Percentiles rank a stretch among this genome's conserved stretches.
Conservation (phyloP, 495 filamentous ascomycete genomes). For the Aspergillus saccharolyticus region DNA sequence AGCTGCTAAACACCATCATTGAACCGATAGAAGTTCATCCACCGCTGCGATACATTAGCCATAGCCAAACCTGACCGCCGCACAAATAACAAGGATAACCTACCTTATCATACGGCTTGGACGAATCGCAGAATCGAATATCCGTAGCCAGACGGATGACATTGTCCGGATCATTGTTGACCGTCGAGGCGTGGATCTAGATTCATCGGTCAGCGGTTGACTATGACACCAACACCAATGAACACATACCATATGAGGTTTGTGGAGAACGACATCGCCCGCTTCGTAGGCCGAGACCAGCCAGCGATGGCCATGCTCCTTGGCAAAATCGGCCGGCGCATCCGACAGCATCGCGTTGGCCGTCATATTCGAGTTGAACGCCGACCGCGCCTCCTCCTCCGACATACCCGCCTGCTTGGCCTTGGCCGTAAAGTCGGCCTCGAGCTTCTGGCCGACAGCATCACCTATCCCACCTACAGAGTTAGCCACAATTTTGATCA, state of each 20-base stretch:
- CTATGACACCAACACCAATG: background rate
- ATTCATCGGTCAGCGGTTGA: background rate
- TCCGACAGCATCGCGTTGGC: slow-evolving; percentile 45
- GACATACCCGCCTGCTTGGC: slow-evolving; percentile 41
- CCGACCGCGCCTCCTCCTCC: slow-evolving; percentile 47
- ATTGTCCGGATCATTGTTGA: slow-evolving; percentile 52
- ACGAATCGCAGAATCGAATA: slow-evolving; percentile 50
- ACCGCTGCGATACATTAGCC: slow-evolving; percentile 21
- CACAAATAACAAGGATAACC: background rate
- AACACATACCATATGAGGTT: slow-evolving; percentile 46
- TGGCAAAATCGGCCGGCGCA: slow-evolving; percentile 40
- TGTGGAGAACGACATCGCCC: slow-evolving; percentile 59
- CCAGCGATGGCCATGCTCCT: slow-evolving; percentile 43
- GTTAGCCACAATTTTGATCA: background rate
- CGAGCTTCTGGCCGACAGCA: slow-evolving; percentile 39
- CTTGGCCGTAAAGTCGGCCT: slow-evolving; percentile 43
- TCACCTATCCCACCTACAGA: slow-evolving; percentile 25
- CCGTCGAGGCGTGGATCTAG: slow-evolving; percentile 51
- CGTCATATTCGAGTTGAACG: slow-evolving; percentile 57
- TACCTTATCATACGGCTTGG: slow-evolving; percentile 45
- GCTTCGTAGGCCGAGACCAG: slow-evolving; percentile 52
- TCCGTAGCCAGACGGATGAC: slow-evolving; percentile 54
- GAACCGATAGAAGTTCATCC: slow-evolving; percentile 37
- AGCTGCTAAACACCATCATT: slow-evolving; percentile 30
- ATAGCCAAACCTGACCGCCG: too few species aligned